A percentile compares a stretch with the other conserved stretches of the same genome.
Conservation (phyloP, 441 rosid species). For the Melastoma candidum region DNA sequence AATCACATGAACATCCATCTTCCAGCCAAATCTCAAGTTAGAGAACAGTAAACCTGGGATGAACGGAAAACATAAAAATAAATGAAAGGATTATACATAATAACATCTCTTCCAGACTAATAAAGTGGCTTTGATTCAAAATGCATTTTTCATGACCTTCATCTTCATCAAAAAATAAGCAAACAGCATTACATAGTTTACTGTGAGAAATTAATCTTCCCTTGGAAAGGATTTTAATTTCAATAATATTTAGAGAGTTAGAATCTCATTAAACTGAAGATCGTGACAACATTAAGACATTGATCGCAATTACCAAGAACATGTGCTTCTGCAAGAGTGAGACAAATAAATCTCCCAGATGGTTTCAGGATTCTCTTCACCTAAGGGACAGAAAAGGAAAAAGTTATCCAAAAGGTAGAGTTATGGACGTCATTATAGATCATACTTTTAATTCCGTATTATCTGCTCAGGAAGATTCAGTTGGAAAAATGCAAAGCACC, state of each 20-base stretch:
- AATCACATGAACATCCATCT: slow-evolving; percentile 41
- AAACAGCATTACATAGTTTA: too few relatives aligned
- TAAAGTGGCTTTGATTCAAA: too few relatives aligned
- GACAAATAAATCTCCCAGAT: slow-evolving; percentile 74
- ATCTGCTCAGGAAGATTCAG: not conserved
- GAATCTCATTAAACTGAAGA: not conserved
- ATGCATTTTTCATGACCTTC: not conserved
- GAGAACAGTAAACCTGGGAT: slow-evolving; percentile 74
- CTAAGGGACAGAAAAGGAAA: slow-evolving; percentile 27
- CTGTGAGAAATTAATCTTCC: too few relatives aligned
- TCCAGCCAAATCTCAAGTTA: slow-evolving; percentile 85
- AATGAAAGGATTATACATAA: not conserved
- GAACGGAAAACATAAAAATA: not conserved
- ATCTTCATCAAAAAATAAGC: slow-evolving; percentile 1
- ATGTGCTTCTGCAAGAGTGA: slow-evolving; percentile 82
- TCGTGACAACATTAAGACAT: slow-evolving; percentile 1
- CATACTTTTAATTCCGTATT: not conserved
- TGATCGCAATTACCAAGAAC: slow-evolving; percentile 50
- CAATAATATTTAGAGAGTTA: not conserved
- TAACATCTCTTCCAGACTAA: not conserved
- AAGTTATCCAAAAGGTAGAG: slow-evolving; percentile 3
- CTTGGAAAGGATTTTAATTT: too few relatives aligned
- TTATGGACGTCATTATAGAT: not conserved
- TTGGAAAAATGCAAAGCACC: slow-evolving; percentile 27
- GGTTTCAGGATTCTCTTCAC: slow-evolving; percentile 62